Percentiles rank a stretch among this genome's conserved stretches.
These are phyloP conservation scores for Aureobasidium sp. DNA, from an alignment of 2,329 filamentous ascomycete genomes.

Conservation along the genomic window DNA sequence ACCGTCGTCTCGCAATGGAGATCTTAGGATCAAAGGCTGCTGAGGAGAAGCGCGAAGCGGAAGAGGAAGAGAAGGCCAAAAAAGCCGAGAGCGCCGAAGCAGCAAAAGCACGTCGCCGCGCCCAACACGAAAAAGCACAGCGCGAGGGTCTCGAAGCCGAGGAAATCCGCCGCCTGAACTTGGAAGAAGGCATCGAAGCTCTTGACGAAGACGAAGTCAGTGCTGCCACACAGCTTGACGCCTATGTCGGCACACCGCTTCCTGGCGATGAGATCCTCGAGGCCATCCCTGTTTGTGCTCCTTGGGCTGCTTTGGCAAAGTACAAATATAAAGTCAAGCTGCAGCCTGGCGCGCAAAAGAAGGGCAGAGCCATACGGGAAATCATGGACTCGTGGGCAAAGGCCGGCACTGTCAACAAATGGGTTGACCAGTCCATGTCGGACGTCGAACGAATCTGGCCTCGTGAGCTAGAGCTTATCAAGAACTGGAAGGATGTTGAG, in stretches of 20 bases:
- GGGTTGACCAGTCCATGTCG: constrained; percentile 40
- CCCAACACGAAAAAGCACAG: constrained; percentile 72
- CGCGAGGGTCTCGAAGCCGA: constrained; percentile 71
- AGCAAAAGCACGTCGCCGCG: constrained; percentile 63
- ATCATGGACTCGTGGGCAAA: constrained; percentile 74
- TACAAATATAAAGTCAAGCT: constrained; percentile 95
- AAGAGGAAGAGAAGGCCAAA: constrained; percentile 49
- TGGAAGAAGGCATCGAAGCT: constrained; percentile 47
- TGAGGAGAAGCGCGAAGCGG: constrained; percentile 60
- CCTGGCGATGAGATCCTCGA: constrained; percentile 75
- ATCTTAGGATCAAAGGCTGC: constrained; percentile 74
- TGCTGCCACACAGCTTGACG: constrained; percentile 55
- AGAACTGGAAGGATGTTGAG: constrained; percentile 73
- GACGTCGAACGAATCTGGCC: constrained; percentile 73
- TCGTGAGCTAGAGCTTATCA: constrained; percentile 76
- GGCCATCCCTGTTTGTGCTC: constrained; percentile 56
- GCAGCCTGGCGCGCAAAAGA: constrained; percentile 83
- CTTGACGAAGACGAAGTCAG: constrained; percentile 28
- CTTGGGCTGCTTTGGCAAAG: constrained; percentile 56
- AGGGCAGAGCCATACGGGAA: constrained; percentile 89
- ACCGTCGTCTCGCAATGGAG: constrained; percentile 72
- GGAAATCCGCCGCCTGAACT: constrained; percentile 54
- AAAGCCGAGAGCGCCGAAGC: constrained; percentile 61
- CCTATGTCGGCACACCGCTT: constrained; percentile 68
- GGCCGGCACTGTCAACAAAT: constrained; percentile 48